Evolutionary conservation across 2,329 filamentous ascomycete species (phyloP), one percentile per base, ranked within the genome.

Genomic region (Sphaerulina populicola): DNA sequence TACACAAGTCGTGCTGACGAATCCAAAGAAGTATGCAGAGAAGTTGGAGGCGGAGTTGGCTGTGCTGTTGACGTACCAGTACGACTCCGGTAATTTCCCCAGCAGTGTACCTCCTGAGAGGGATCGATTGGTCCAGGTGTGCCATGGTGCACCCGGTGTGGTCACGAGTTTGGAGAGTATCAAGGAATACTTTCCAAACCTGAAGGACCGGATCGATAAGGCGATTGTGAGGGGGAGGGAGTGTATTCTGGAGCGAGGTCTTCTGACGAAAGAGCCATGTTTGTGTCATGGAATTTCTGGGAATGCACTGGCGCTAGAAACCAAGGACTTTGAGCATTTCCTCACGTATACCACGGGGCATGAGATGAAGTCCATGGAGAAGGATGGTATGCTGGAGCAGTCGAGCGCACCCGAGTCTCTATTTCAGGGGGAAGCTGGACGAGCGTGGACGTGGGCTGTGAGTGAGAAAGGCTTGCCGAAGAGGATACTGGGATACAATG

Each of bases 91-190:
- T 3, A 85, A 85, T 62, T 86, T 82, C 69, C 79, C 80, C 0
- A 76, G 76, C 6, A 77, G 74, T 42, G 71, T 77, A 8, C 74
- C 73, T 54, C 64, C 72, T 46, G 69, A 75, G 27, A 72, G 69
- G 42, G 70, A 73, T 54, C 68, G 72, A 38, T 69, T 81, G 6
- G 75, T 85, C 6, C 81, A 85, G 61, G 81, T 83, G 66, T 86
- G 81, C 60, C 82, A 85, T 60, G 83, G 83, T 2, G 80, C 79
- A 0, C 78, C 82, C 2, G 83, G 82, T 0, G 76, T 84, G 18
- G 68, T 84, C 7, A 68, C 77, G 30, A 81, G 79, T 5, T 71
- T 86, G 7, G 60, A 75, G 4, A 76, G 77, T 1, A 72, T 86
- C 46, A 70, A 72, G 44, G 70, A 74, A 6, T 72, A 77, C 62